Conservation (phyloP, 768 basidiomycete genomes). For the Suillus tomentosus region DNA sequence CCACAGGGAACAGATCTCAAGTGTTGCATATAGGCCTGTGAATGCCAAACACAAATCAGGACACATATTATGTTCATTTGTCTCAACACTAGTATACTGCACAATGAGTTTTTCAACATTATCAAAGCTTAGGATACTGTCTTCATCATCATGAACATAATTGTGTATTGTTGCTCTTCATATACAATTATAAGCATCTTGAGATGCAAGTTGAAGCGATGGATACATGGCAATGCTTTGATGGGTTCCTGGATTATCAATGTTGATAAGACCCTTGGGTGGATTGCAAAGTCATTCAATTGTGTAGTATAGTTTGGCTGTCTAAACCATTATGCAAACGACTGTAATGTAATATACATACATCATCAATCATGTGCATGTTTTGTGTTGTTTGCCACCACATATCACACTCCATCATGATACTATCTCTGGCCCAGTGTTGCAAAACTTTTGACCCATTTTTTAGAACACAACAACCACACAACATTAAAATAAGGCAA, state of each 20-base stretch:
- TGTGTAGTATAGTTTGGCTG: background rate
- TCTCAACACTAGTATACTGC: background rate
- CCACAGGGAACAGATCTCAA: background rate
- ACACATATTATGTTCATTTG: background rate
- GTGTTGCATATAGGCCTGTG: background rate
- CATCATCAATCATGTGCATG: too few species aligned
- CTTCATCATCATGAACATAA: background rate
- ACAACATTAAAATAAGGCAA: too few species aligned
- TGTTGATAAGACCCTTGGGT: background rate
- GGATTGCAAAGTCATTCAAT: constrained; percentile 1
- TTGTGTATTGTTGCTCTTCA: background rate
- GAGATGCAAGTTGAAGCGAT: background rate
- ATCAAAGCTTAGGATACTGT: background rate
- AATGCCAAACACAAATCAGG: background rate
- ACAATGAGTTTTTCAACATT: background rate
- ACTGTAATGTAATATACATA: too few species aligned
- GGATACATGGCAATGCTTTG: background rate
- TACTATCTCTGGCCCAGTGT: background rate
- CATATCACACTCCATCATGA: too few species aligned
- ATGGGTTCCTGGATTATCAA: background rate
- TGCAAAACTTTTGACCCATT: too few species aligned
- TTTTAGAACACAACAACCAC: too few species aligned
- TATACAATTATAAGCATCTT: background rate
- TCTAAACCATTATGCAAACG: too few species aligned
- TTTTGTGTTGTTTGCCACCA: too few species aligned